phyloP scores from a whole-genome alignment of 2,329 filamentous ascomycete genomes.

The Aspergillus vadensis region DNA sequence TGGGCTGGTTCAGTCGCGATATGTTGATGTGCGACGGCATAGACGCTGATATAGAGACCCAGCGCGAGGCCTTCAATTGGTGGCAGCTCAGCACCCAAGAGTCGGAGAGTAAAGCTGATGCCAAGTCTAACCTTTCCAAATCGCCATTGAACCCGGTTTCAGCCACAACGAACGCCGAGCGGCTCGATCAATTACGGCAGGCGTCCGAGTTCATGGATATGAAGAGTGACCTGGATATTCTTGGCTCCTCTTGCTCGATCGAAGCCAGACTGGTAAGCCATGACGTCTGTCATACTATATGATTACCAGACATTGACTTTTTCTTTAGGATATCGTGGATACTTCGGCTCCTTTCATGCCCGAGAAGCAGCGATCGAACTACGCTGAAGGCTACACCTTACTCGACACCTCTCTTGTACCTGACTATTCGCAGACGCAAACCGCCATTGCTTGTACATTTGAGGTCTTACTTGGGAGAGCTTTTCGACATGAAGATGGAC shows the following conservation, averaged over 20 bases:
- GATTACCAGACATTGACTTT: slow-evolving; percentile 19
- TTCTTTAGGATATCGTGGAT: slow-evolving; percentile 58
- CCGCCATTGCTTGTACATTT: slow-evolving; percentile 38
- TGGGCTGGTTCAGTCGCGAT: slow-evolving; percentile 75
- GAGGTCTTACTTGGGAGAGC: slow-evolving; percentile 31
- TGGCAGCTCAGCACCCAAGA: slow-evolving; percentile 68
- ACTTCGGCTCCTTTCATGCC: slow-evolving; percentile 61
- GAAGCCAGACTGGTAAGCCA: slow-evolving; percentile 33
- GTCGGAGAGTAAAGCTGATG: slow-evolving; percentile 51
- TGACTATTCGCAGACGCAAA: slow-evolving; percentile 47
- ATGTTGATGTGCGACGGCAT: slow-evolving; percentile 44
- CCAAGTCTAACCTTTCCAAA: not conserved
- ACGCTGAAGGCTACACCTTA: slow-evolving; percentile 56
- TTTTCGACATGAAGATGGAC: slow-evolving; percentile 21
- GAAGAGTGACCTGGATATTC: slow-evolving; percentile 40
- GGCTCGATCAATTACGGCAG: slow-evolving; percentile 31
- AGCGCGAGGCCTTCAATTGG: slow-evolving; percentile 66
- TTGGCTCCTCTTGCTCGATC: slow-evolving; percentile 31
- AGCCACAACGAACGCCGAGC: slow-evolving; percentile 21
- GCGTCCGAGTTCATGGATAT: slow-evolving; percentile 36
- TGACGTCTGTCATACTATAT: not conserved
- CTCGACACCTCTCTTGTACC: slow-evolving; percentile 54
- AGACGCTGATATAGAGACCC: slow-evolving; percentile 62
- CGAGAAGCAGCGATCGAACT: slow-evolving; percentile 56
- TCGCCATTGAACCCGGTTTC: slow-evolving; percentile 3